Percentiles rank a stretch among this genome's conserved stretches.
These are phyloP conservation scores for Pezicula carpinea DNA, from an alignment of 2,329 filamentous ascomycete species.

Conservation along the genomic window DNA sequence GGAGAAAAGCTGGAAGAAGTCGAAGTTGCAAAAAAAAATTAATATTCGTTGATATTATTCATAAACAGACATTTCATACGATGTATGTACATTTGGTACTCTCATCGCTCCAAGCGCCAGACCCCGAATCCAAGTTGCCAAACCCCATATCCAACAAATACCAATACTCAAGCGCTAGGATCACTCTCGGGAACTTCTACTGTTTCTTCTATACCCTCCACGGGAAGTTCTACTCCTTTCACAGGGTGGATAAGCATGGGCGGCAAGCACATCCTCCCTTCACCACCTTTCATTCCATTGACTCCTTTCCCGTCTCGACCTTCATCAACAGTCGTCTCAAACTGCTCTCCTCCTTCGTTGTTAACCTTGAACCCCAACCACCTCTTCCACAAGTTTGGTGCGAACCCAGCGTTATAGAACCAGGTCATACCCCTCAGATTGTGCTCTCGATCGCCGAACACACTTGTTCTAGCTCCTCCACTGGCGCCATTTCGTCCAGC, in stretches of 20 bases:
- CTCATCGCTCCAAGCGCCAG: not conserved
- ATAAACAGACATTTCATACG: too few species aligned
- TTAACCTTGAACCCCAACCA: slow-evolving; percentile 83
- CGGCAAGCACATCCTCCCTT: slow-evolving; percentile 86
- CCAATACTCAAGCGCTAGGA: slow-evolving; percentile 23
- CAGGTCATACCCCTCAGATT: slow-evolving; percentile 84
- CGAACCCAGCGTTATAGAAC: slow-evolving; percentile 87
- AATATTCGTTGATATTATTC: too few species aligned
- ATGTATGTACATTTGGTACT: too few species aligned
- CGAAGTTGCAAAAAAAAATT: too few species aligned
- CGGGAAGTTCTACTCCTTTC: slow-evolving; percentile 62
- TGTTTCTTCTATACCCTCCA: slow-evolving; percentile 18
- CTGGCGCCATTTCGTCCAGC: slow-evolving; percentile 69
- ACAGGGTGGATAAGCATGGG: slow-evolving; percentile 87
- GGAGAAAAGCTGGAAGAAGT: too few species aligned
- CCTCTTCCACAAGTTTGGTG: slow-evolving; percentile 73
- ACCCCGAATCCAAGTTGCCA: not conserved
- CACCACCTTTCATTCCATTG: slow-evolving; percentile 55
- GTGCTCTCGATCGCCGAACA: slow-evolving; percentile 82
- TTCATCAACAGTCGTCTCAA: slow-evolving; percentile 57
- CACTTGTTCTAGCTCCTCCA: slow-evolving; percentile 66
- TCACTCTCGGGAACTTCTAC: slow-evolving; percentile 24
- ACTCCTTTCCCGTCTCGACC: slow-evolving; percentile 30
- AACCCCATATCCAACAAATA: slow-evolving; percentile 1
- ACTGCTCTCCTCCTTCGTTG: slow-evolving; percentile 72